Evolutionary conservation across 148 eudicot genomes (phyloP).

Genomic region (Pouteria glomerata): DNA sequence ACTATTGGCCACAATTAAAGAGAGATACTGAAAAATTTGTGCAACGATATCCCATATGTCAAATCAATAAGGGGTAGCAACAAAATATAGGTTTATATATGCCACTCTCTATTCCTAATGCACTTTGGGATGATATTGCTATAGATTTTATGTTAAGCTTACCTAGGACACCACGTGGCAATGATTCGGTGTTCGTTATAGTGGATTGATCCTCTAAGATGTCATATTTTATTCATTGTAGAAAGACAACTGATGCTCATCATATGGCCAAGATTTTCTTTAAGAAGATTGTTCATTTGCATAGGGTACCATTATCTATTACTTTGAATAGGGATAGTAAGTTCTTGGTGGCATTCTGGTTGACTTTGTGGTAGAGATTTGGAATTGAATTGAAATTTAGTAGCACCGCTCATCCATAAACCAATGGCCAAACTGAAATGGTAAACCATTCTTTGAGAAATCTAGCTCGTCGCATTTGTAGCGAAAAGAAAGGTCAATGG

Average conservation of each 20-base stretch:
- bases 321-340: too few species aligned
- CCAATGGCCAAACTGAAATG: conserved; percentile 3
- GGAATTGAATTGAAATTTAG: not conserved
- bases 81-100: not conserved
- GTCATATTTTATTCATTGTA: not conserved
- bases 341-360: not conserved
- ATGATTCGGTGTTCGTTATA: not conserved
- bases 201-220: conserved; percentile 2
- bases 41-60: not conserved
- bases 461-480: too few species aligned
- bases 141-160: not conserved
- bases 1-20: too few species aligned
- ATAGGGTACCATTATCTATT: too few species aligned
- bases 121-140: not conserved
- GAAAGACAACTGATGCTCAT: too few species aligned
- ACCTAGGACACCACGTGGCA: not conserved
- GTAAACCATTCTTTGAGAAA: not conserved
- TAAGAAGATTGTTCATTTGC: too few species aligned
- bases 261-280: too few species aligned
- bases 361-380: too few species aligned
- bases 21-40: not conserved
- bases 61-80: too few species aligned
- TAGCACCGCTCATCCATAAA: too few species aligned
- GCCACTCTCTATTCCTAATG: not conserved
- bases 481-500: too few species aligned